Base-by-base conservation (phyloP, 2,329 filamentous ascomycete species). In the Exophiala spinifera region DNA sequence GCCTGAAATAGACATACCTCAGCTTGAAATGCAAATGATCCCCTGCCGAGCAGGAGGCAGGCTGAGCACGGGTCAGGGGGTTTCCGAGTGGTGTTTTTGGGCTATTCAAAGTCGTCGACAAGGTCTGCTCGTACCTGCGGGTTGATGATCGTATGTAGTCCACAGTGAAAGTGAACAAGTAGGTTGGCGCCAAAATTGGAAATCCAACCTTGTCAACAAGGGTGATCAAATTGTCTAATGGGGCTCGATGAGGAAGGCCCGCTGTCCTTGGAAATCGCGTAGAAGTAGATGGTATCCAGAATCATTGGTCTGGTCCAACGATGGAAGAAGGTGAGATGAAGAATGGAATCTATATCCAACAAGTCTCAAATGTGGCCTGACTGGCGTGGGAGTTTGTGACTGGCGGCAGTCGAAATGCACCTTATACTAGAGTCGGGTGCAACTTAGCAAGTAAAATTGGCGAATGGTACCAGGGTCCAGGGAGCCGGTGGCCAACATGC, bases 1-100 rank as follows among this genome's bases (percentile, higher is more conserved):
- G 54, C 53, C 57, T 59, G 53, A 59, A 59, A 59, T 59, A 59
- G 57, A 40, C 47, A 56, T 48, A 54, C 53, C 53, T 51, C 51
- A 40, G 43, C 34, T 56, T 37, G 23, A 49, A 46, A 37, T 40
- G 36, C 31, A 44, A 49, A 19, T 23, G 40, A 52, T 55, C 56
- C 37, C 48, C 15, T 19, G 49, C 44, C n/a, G 46, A 50, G 20
- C 4, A 39, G 49, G 51, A 50, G 28, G 51, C 33, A 60, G 57
- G 57, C 51, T 60, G 57, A 57, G 57, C 51, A 46, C 57, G 57
- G 57, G 53, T 49, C 45, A 46, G 40, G 36, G 44, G 17, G 51
- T 49, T n/a, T 55, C 57, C 57, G 57, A 57, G 44, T 60, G 51
- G 48, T 40, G 50, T 54, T 46, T 40, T 54, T 49, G 39, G 23